These are phyloP conservation scores for Neurospora pannonica DNA, from an alignment of 495 filamentous ascomycete genomes.

Conservation along the genomic window DNA sequence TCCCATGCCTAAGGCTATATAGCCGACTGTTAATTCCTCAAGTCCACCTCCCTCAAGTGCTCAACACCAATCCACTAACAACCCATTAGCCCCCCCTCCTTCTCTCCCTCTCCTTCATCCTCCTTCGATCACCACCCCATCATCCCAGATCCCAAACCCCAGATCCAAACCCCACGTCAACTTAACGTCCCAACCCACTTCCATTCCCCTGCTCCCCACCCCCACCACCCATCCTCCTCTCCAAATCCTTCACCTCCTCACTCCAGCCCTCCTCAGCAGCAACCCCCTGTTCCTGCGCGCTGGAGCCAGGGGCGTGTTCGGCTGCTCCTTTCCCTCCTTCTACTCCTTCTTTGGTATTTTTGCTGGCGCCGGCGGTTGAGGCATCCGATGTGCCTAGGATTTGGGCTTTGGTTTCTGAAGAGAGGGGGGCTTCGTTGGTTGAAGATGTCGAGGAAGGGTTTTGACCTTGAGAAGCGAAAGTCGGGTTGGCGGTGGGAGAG, in stretches of 20 bases:
- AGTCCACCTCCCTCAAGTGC: neutral
- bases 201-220: too few relatives aligned
- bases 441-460: neutral
- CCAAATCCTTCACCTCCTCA: neutral
- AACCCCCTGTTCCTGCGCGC: neutral
- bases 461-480: conserved; percentile 15
- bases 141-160: neutral
- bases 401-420: conserved; percentile 10
- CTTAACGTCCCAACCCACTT: neutral
- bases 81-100: too few relatives aligned
- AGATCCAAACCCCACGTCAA: too few relatives aligned
- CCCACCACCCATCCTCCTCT: neutral
- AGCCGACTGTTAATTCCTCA: neutral
- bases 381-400: neutral
- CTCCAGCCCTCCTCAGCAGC: neutral
- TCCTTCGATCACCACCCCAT: neutral
- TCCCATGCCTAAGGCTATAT: neutral
- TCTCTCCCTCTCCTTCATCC: neutral
- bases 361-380: neutral
- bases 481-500: conserved; percentile 10
- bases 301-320: neutral
- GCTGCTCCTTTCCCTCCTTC: neutral
- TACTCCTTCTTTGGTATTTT: neutral
- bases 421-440: conserved; percentile 1
- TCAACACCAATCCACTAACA: neutral